Conservation (phyloP, 2,329 filamentous ascomycete genomes). For the Aspergillus sp. region DNA sequence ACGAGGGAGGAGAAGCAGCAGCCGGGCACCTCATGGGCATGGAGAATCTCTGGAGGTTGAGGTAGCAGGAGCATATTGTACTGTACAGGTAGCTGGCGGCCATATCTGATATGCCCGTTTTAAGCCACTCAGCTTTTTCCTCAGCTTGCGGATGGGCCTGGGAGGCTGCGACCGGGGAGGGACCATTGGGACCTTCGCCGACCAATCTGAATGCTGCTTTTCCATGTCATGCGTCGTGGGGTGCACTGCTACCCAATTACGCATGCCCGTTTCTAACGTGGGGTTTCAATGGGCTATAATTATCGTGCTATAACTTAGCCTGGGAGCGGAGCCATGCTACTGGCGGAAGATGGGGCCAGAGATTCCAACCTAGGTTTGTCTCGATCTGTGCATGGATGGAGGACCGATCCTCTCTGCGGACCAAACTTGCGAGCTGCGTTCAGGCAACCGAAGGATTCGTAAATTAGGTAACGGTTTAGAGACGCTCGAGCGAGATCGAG, state of each 20-base stretch:
- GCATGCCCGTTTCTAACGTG: constrained; percentile 5
- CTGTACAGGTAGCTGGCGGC: not conserved
- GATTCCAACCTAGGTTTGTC: not conserved
- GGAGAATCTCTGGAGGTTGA: not conserved
- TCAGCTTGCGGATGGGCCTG: constrained; percentile 1
- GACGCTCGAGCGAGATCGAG: not conserved
- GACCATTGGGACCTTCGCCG: not conserved
- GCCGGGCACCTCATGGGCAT: not conserved
- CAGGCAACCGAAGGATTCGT: not conserved
- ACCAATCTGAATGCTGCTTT: not conserved
- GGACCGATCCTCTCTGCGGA: not conserved
- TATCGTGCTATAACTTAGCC: constrained; percentile 1
- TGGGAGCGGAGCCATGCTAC: not conserved
- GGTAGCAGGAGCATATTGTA: not conserved
- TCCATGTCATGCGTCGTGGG: constrained; percentile 12
- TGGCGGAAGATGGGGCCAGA: not conserved
- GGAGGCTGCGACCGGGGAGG: constrained; percentile 8
- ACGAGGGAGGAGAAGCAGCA: not conserved
- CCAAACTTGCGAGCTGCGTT: not conserved
- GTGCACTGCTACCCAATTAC: constrained; percentile 3
- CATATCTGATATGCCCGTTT: constrained; percentile 4
- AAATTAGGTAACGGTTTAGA: not conserved
- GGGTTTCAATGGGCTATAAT: constrained; percentile 10
- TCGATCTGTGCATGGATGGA: not conserved
- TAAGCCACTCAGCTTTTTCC: constrained; percentile 1